A percentile compares a stretch with the other conserved stretches of the same genome.
These are phyloP conservation scores for Cryptococcus sp. DNA, from an alignment of 1,284 basidiomycete genomes.

Conservation along the genomic window DNA sequence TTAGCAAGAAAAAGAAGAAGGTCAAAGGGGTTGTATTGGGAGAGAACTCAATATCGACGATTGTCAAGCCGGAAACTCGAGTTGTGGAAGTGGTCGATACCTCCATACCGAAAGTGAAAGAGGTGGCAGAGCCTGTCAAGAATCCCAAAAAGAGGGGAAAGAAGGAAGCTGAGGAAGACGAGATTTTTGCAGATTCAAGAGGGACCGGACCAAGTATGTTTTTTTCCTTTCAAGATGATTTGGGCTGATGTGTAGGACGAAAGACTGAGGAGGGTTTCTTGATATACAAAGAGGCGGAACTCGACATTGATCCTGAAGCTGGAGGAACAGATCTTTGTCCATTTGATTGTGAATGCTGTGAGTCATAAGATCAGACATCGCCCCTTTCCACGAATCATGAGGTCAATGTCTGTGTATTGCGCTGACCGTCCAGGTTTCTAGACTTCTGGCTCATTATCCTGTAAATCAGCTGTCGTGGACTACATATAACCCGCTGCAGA, in stretches of 20 bases:
- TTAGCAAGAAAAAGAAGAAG: background rate
- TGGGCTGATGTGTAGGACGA: constrained; percentile 54
- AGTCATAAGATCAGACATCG: too few relatives aligned
- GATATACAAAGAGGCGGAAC: constrained; percentile 81
- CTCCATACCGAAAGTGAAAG: background rate
- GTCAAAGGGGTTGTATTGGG: background rate
- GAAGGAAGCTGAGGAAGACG: constrained; percentile 49
- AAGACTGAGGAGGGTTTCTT: constrained; percentile 78
- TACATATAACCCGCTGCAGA: too few relatives aligned
- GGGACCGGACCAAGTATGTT: constrained; percentile 66
- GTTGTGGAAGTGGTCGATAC: background rate
- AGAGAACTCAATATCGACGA: too few relatives aligned
- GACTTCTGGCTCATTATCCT: constrained; percentile 8
- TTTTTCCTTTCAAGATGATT: background rate
- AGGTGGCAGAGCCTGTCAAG: background rate
- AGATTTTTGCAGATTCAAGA: constrained; percentile 67
- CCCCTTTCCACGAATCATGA: constrained; percentile 15
- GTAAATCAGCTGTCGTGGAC: background rate
- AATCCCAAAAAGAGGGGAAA: constrained; percentile 10
- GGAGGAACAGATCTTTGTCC: constrained; percentile 59
- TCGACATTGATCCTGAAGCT: constrained; percentile 65
- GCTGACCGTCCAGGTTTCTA: constrained; percentile 53
- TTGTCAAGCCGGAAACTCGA: background rate
- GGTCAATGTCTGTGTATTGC: too few relatives aligned
- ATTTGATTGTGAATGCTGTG: constrained; percentile 68